Conservation (phyloP, 345 rosid genomes). For the Ailanthus altissimus region DNA sequence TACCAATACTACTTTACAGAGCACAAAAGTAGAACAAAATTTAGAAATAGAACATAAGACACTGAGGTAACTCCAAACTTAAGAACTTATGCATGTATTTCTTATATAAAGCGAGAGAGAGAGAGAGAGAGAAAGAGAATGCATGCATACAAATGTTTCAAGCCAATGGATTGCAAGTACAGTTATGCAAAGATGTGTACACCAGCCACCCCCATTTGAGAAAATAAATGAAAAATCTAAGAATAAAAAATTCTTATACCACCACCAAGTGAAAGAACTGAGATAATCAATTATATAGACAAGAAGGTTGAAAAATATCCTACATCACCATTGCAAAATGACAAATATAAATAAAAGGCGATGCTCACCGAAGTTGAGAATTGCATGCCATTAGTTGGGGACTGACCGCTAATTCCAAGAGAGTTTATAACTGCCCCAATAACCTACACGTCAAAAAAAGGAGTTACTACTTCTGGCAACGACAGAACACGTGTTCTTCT, state of each 20-base stretch:
- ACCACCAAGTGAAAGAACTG: background rate
- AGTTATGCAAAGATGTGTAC: background rate
- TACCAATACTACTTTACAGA: background rate
- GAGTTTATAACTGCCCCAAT: constrained; percentile 88
- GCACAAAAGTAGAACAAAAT: background rate
- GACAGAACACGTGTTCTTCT: constrained; percentile 9
- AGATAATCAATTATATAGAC: background rate
- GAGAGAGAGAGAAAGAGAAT: background rate
- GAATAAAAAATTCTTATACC: background rate
- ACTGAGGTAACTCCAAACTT: background rate
- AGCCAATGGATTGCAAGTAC: background rate
- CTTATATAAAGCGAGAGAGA: too few species aligned
- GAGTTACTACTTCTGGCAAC: constrained; percentile 1
- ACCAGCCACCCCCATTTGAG: background rate
- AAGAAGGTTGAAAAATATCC: background rate
- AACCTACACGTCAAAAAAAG: constrained; percentile 49
- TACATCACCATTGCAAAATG: background rate
- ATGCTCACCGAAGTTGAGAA: constrained; percentile 53
- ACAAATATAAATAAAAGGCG: background rate
- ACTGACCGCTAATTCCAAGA: constrained; percentile 68
- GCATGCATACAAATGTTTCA: background rate
- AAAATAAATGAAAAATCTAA: background rate
- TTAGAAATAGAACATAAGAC: background rate
- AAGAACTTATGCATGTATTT: background rate
- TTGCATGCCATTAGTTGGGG: constrained; percentile 40